Percentiles rank a stretch among this genome's conserved stretches.
Conservation (phyloP, 768 basidiomycete genomes). For the Piloderma croceum region DNA sequence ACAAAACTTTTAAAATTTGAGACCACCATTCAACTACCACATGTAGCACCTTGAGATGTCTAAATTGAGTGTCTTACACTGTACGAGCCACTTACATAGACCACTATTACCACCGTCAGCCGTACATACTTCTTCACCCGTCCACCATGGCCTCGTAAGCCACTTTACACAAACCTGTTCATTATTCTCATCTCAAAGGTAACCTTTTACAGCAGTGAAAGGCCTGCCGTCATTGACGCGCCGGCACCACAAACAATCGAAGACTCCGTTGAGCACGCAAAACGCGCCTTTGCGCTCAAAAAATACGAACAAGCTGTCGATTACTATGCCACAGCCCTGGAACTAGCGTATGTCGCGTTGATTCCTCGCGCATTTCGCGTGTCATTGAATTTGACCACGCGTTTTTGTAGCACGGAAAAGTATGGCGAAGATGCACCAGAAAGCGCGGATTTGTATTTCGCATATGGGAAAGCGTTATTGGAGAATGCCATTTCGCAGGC, state of each 20-base stretch:
- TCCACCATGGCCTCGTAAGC: slow-evolving; percentile 1
- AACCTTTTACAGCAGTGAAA: background rate
- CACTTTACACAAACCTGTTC: background rate
- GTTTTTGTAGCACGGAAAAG: slow-evolving; percentile 54
- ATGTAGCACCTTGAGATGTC: too few relatives aligned
- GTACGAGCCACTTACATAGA: too few relatives aligned
- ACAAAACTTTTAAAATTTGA: too few relatives aligned
- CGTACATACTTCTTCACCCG: too few relatives aligned
- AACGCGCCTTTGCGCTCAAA: slow-evolving; percentile 82
- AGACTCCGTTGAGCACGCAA: slow-evolving; percentile 66
- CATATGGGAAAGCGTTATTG: slow-evolving; percentile 88
- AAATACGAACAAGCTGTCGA: slow-evolving; percentile 86
- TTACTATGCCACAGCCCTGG: slow-evolving; percentile 78
- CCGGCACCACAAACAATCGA: slow-evolving; percentile 35
- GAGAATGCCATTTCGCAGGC: slow-evolving; percentile 87
- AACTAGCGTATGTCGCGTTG: slow-evolving; percentile 64
- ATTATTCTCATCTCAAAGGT: background rate
- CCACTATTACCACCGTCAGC: too few relatives aligned
- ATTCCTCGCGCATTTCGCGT: slow-evolving; percentile 5
- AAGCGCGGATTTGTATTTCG: slow-evolving; percentile 82
- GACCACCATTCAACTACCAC: too few relatives aligned
- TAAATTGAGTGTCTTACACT: too few relatives aligned
- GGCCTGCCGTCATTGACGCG: slow-evolving; percentile 23
- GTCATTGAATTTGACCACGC: slow-evolving; percentile 3
- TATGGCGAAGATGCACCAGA: slow-evolving; percentile 78